phyloP scores from a whole-genome alignment of 257 asterid species.

The Solanum commersonii region DNA sequence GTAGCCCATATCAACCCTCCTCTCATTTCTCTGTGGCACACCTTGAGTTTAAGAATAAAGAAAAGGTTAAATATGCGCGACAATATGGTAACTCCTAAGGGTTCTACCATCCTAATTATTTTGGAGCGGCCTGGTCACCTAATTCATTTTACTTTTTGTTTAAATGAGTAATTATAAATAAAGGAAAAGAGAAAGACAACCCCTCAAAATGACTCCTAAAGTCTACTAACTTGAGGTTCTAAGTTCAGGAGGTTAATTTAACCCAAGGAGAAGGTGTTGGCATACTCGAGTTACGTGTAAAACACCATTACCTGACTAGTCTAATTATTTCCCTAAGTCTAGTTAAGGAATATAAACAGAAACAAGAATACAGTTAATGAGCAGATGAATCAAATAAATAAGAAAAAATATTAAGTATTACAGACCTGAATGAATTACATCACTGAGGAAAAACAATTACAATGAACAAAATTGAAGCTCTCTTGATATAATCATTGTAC shows the following conservation, averaged over 20 bases:
- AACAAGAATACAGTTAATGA: neutral
- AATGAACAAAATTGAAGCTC: neutral
- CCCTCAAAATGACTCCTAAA: neutral
- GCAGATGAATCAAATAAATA: neutral
- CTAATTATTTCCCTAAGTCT: neutral
- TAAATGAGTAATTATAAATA: neutral
- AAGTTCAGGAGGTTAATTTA: neutral
- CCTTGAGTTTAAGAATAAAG: neutral
- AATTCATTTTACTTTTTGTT: neutral
- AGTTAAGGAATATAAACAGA: neutral
- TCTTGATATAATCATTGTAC: neutral
- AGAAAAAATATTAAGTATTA: neutral
- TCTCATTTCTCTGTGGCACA: conserved; percentile 29
- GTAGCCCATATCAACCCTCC: conserved; percentile 79
- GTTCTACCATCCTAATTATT: neutral
- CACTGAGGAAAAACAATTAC: neutral
- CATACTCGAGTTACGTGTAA: neutral
- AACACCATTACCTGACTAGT: neutral
- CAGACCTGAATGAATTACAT: neutral
- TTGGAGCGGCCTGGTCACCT: neutral
- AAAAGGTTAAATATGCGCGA: neutral
- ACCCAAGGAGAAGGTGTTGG: neutral
- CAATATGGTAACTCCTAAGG: neutral
- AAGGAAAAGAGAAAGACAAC: neutral
- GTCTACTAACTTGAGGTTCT: neutral